A percentile compares a stretch with the other conserved stretches of the same genome.
phyloP scores from a whole-genome alignment of 768 basidiomycete species.

The Pisolithus tinctorius region DNA sequence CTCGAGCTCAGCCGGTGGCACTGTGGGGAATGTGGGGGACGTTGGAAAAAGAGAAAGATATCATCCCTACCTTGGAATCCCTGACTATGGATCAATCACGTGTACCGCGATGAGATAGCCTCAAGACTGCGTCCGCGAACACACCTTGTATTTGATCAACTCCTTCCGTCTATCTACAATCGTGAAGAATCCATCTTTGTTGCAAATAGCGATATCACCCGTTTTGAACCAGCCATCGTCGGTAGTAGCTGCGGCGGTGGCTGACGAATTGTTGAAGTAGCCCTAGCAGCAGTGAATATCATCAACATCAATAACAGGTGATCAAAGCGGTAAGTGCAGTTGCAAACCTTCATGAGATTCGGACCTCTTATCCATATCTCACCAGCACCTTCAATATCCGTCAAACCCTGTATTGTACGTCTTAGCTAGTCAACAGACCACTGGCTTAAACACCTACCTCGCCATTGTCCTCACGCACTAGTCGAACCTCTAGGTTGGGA shows the following conservation, averaged over 20 bases:
- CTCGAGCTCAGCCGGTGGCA: constrained; percentile 85
- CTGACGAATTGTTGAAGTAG: constrained; percentile 65
- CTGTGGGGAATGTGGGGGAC: constrained; percentile 28
- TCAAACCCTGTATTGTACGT: constrained; percentile 14
- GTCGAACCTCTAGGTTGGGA: constrained; percentile 68
- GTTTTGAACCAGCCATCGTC: constrained; percentile 83
- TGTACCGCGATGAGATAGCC: neutral
- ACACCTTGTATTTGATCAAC: constrained; percentile 67
- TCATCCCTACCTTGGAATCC: constrained; percentile 62
- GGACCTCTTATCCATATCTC: constrained; percentile 82
- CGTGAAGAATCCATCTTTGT: constrained; percentile 64
- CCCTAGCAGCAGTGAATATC: constrained; percentile 37
- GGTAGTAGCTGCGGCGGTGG: constrained; percentile 65
- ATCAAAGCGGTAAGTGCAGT: neutral
- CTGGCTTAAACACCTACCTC: constrained; percentile 19
- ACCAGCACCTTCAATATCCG: constrained; percentile 41
- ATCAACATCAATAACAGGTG: neutral
- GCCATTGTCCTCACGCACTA: constrained; percentile 60
- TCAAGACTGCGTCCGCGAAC: neutral
- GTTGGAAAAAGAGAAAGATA: neutral
- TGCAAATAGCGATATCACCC: constrained; percentile 68
- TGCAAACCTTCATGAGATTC: constrained; percentile 65
- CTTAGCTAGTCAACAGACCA: too few species aligned
- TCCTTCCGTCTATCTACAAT: constrained; percentile 75
- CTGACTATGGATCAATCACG: constrained; percentile 21